Evolutionary conservation across 306 rosid species (phyloP).

Genomic region (Dryas alaskensis): DNA sequence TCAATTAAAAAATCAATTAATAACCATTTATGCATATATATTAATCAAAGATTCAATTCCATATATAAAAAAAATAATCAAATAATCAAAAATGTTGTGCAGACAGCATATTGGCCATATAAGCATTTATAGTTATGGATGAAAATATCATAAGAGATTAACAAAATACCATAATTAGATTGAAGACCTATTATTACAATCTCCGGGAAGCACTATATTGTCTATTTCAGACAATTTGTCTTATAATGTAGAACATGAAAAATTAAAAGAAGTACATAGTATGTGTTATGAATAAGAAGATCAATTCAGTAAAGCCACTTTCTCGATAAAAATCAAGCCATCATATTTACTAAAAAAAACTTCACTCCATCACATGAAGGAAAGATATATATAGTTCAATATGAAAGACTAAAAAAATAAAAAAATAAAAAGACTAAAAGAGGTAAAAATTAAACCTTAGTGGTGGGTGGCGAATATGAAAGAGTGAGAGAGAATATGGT

Average conservation of each 20-base stretch:
- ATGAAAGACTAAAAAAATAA: not conserved
- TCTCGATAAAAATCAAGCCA: not conserved
- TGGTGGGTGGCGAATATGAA: no score
- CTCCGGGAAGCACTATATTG: not conserved
- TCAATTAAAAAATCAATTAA: no score
- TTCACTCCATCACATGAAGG: not conserved
- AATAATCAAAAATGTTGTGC: not conserved
- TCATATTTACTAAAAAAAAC: no score
- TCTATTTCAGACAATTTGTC: not conserved
- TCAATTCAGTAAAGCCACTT: not conserved
- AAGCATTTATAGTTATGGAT: not conserved
- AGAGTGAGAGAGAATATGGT: no score
- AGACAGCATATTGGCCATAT: slow-evolving; percentile 1
- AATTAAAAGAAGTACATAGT: not conserved
- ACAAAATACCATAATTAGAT: not conserved
- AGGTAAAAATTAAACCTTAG: no score
- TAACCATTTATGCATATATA: no score
- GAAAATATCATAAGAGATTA: not conserved
- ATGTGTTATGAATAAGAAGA: not conserved
- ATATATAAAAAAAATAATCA: no score
- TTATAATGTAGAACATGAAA: not conserved
- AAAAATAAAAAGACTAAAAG: no score
- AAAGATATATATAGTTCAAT: not conserved
- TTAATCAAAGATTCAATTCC: no score
- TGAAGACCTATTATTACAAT: not conserved